Base-by-base conservation (phyloP, 1,284 basidiomycete species). In the Cutaneotrichosporon daszewskae region DNA sequence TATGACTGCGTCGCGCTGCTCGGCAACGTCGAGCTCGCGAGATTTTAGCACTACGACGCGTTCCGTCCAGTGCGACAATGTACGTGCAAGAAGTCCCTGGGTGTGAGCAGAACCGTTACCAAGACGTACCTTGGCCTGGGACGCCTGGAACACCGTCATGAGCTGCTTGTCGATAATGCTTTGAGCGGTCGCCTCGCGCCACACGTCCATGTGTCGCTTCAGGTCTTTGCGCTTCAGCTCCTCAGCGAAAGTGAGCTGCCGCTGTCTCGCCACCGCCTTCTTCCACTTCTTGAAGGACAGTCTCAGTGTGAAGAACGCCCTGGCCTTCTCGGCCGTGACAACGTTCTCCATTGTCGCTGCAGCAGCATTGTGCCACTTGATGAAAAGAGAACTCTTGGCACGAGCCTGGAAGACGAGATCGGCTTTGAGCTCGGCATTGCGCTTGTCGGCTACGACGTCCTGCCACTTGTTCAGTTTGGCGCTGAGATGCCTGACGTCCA, bases 31-130 rank as follows among this genome's bases (percentile, higher is more conserved):
- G 2, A 66, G 45, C 43, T 69, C 62, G 2, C 58, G 56, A 12
- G 64, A 55, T 47, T 69, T 68, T 47, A 68, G 45, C 31, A 59
- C 58, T 5, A 69, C 51, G 23, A 68, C 60, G 8, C 59, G 49
- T 11, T 50, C 49, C 2, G 62, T 64, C 65, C 65, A 68, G 12
- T 43, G 45, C 1, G 48, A 40, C 7, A 67, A 46, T 13, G 37
- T 26, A 1, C 17, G 26, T 8, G 44, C 39, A n/a, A 59, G 19
- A 7, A 55, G 29, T 2, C 46, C 49, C 49, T 57, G 32, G 3
- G 0, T 9, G 25, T 43, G 19, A 25, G 26, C n/a, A 5, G 4
- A 13, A 2, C 14, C 26, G 10, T 20, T 13, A 5, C 24, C 14
- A n/a, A 9, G 9, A 31, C 53, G 32, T 16, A 55, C 56, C 55